Percentiles rank a stretch among this genome's conserved stretches.
Conservation (phyloP, 2,329 filamentous ascomycete species). For the Daldinia sp. region DNA sequence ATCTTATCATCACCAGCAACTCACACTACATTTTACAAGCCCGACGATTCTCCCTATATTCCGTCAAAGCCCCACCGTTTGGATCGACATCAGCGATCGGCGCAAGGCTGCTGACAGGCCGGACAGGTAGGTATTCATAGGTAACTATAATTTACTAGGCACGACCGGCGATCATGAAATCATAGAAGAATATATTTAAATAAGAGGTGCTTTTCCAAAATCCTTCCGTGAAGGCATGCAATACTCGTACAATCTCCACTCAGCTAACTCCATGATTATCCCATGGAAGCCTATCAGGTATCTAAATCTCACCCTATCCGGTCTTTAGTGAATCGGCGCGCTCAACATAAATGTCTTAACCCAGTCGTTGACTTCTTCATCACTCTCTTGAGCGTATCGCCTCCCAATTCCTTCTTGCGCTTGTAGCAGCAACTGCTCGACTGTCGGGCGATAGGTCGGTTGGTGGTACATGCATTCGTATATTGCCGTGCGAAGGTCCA, state of each 20-base stretch:
- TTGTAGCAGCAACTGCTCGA: slow-evolving; percentile 35
- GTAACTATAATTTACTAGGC: neutral
- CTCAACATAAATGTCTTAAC: slow-evolving; percentile 35
- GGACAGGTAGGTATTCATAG: too few relatives aligned
- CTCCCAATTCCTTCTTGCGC: slow-evolving; percentile 17
- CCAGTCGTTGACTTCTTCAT: slow-evolving; percentile 35
- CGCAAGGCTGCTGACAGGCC: neutral
- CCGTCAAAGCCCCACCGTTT: neutral
- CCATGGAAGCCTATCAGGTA: neutral
- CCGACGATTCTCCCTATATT: neutral
- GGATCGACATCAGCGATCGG: slow-evolving; percentile 1
- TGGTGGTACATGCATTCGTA: slow-evolving; percentile 45
- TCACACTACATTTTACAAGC: neutral
- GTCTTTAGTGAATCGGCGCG: slow-evolving; percentile 7
- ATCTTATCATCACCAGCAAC: neutral
- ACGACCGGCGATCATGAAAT: neutral
- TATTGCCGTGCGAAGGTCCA: slow-evolving; percentile 37
- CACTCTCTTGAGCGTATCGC: slow-evolving; percentile 33
- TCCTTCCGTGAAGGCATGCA: neutral
- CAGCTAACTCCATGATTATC: neutral
- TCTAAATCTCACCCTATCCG: neutral
- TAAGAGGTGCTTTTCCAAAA: neutral
- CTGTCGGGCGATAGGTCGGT: slow-evolving; percentile 39
- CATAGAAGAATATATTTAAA: neutral
- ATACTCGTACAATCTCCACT: neutral